Base-by-base conservation (phyloP, 2,329 filamentous ascomycete species). In the Hymenoscyphus infarciens region DNA sequence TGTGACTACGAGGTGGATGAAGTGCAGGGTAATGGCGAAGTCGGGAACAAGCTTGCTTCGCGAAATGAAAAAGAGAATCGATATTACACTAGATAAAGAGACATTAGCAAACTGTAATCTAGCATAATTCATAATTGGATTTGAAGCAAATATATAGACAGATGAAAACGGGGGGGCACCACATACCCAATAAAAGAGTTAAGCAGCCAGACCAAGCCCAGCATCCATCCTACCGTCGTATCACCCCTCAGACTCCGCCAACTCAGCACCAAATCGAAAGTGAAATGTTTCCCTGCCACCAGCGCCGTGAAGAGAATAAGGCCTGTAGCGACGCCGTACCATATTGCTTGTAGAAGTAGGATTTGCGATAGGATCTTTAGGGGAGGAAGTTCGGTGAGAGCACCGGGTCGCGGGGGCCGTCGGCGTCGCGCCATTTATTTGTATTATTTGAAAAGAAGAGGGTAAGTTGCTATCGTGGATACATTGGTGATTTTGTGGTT, bases 11-110 rank as follows among this genome's bases (percentile, higher is more conserved):
- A 97, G 83, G 75, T 97, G 91, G 52, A 97, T 80, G 74, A 90
- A 84, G 78, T 96, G 92, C 19, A 97, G 84, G 2, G 94, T 97
- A 27, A 97, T 80, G 35, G 92, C 91, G 75, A 98, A 99, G 77
- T 99, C 95, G 69, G 92, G 92, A 58, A 98, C 90, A 64, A 98
- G 89, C 76, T 98, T 98, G 56, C 90, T 95, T 66, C 95, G 91
- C 22, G 89, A 87, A 69, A 99, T 86, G 63, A 98, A 81, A 60
- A 94, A 78, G 58, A 97, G 86, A 63, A 97, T 88, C 52, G 92
- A 90, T 63, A 96, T 86, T 52, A 91, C 86, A 74, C 94, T 98
- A 72, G 8, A 22, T 22, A 22, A 22, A 1, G 8, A 49, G 10
- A 49, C n/a, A 27, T 63, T 61, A 65, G 59, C 27, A 52, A 49